Base-by-base conservation (phyloP, 2,329 filamentous ascomycete genomes). In the Sphaerostilbella broomeana region DNA sequence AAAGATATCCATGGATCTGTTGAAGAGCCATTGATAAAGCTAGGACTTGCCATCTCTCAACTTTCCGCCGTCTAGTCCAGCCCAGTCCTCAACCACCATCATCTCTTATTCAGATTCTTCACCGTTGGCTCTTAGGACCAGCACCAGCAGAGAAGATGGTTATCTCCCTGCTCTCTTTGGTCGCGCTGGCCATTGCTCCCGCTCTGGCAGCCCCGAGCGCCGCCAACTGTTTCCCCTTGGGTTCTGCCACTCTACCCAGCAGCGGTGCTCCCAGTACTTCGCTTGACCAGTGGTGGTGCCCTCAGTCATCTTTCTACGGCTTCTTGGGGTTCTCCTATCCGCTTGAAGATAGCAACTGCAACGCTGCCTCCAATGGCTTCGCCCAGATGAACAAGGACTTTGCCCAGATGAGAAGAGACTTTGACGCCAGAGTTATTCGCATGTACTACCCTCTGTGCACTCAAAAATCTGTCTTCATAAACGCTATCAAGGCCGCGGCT, bases 401-500 rank as follows among this genome's bases (percentile, higher is more conserved):
- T 39, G 39, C 36, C 11, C 45, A 45, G 38, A 46, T 45, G 48
- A 51, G 49, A 41, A 38, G 22, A 18, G 47, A 51, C 39, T 49
- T 51, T 32, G 48, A 45, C 3, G 48, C 48, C 6, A 46, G 13
- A 31, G 38, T 49, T 24, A 25, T 50, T 9, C 47, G 47, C 40
- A 50, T 50, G 48, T 50, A 50, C 39, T 50, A 50, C 29, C 47
- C 47, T 3, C 22, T 29, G 10, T 50, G 47, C 41, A 50, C 47
- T 10, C 17, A 47, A 29, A 5, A 45, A 1, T 28, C 22, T 21
- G 43, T 50, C 19, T 49, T 50, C 20, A 38, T 47, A 39, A 48
- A 49, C 25, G 48, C 47, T 11, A 39, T 50, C 24, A 42, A 43
- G 27, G 48, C 48, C 19, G 48, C 48, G 13, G 36, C 30, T 17